Evolutionary conservation across 2,329 filamentous ascomycete species (phyloP), one percentile per base, ranked within the genome.

Genomic region (Paecilomyces fulvus): DNA sequence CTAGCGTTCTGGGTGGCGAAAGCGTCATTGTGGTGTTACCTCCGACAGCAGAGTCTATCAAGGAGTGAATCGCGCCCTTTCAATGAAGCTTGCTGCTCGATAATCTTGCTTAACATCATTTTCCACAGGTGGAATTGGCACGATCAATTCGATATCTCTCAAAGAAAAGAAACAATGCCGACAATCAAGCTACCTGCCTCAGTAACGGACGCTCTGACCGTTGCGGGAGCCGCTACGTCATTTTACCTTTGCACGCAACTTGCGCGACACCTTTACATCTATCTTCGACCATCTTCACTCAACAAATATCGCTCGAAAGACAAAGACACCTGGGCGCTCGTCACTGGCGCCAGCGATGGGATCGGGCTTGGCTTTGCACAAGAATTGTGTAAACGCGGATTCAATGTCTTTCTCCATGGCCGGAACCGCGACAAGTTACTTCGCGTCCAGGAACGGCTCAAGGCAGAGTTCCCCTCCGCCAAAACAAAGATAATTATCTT

Each of bases 321-420:
- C 8, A 55, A 58, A 49, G 52, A 64, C 9, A 62, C 73, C 10
- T 81, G 77, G 74, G 78, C 76, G 1, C 65, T 82, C 4, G 72
- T 82, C 8, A 84, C 81, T 0, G 81, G 82, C 30, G 74, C 79
- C 17, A 79, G 73, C 12, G 80, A 81, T 50, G 83, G 82, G 20
- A 83, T 84, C 43, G 82, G 83, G 10, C 70, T 70, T 28, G 77
- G 70, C 0, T 77, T 83, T 57, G 75, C 76, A 3, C 66, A 77
- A 55, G 78, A 81, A 61, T 77, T 85, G n/a, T 77, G 77, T 17
- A 57, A 61, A 0, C 69, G 68, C 12, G 79, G 80, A 51, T 83
- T 84, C 74, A 80, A 82, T 61, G 73, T 85, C 31, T 71, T 84
- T 14, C 64, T 85, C 8, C 82, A 85, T 59, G 81, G 82, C n/a